Base-by-base conservation (phyloP, 495 filamentous ascomycete species). In the Neohortaea acidophila region DNA sequence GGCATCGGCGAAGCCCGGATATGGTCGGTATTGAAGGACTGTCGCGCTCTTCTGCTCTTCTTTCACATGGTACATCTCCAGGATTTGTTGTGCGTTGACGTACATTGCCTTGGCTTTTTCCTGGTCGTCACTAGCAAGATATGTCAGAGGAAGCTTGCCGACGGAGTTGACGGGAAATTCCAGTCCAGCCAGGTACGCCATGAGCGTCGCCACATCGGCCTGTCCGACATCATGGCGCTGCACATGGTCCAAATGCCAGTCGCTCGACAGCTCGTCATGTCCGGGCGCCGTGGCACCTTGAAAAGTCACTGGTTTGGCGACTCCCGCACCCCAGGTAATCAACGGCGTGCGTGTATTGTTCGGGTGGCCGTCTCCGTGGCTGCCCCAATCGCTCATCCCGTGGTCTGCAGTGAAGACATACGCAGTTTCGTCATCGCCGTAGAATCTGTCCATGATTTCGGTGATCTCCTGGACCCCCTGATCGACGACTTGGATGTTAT, bases 351-450 rank as follows among this genome's bases (percentile, higher is more conserved):
- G 69, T 2, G 89, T 99, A 48, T 99, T 99, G 54, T 99, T 83
- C 1, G 89, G 89, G 60, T 99, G 89, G 15, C 89, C 89, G 55
- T 99, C 89, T 29, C 89, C 89, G 53, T 99, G 89, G 45, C 84
- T 93, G 10, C 89, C 89, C 79, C 81, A 92, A 60, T 99, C 91
- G 53, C 81, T 94, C 87, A 99, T 99, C 9, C 89, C 89, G 61
- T 99, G 89, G 49, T 99, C 89, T 2, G 89, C 89, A 8, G 91
- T 99, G 56, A 99, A 99, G 11, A 99, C 73, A 52, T 82, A 99
- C 1, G 91, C 84, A 0, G 91, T 94, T 60, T 89, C 77, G 10
- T 69, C 79, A 54, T 99, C 91, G n/a, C 57, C 66, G 51, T 94
- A 99, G 55, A 96, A 99, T 19, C 85, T 73, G 10, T 89, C 75